Conservation (phyloP, 2,329 filamentous ascomycete genomes). For the Epichloe gansuensis region DNA sequence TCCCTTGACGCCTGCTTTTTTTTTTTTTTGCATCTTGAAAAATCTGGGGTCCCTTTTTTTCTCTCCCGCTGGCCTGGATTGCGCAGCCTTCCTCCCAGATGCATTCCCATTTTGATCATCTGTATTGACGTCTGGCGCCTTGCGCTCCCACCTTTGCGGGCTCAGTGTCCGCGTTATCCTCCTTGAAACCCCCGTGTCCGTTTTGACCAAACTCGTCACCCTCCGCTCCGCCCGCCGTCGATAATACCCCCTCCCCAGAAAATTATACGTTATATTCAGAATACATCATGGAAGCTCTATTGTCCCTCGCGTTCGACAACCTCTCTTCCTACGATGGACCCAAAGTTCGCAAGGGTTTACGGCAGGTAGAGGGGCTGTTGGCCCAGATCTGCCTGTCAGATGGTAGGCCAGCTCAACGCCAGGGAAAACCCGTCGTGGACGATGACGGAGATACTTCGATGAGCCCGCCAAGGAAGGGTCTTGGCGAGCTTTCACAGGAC, state of each 20-base stretch:
- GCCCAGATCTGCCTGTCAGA: constrained; percentile 83
- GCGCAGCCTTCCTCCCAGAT: constrained; percentile 8
- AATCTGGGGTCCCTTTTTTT: no score
- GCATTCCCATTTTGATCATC: constrained; percentile 16
- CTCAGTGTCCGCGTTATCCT: constrained; percentile 1
- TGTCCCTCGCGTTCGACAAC: constrained; percentile 92
- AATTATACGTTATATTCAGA: constrained; percentile 10
- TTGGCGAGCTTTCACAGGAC: constrained; percentile 63
- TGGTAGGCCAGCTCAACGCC: constrained; percentile 4
- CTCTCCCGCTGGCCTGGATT: neutral
- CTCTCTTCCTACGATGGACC: constrained; percentile 81
- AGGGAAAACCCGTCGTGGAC: neutral
- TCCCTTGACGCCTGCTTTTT: neutral
- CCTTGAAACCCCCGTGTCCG: neutral
- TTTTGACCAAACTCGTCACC: neutral
- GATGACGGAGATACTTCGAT: constrained; percentile 7
- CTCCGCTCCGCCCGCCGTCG: neutral
- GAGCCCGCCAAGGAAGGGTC: constrained; percentile 42
- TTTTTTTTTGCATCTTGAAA: neutral
- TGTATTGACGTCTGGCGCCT: constrained; percentile 16
- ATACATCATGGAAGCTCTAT: constrained; percentile 67
- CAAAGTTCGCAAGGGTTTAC: constrained; percentile 87
- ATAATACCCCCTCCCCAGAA: neutral
- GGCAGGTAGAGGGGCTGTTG: constrained; percentile 85
- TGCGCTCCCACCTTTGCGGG: neutral